Evolutionary conservation across 2,329 filamentous ascomycete genomes (phyloP).

Genomic region (Knufia petricola): DNA sequence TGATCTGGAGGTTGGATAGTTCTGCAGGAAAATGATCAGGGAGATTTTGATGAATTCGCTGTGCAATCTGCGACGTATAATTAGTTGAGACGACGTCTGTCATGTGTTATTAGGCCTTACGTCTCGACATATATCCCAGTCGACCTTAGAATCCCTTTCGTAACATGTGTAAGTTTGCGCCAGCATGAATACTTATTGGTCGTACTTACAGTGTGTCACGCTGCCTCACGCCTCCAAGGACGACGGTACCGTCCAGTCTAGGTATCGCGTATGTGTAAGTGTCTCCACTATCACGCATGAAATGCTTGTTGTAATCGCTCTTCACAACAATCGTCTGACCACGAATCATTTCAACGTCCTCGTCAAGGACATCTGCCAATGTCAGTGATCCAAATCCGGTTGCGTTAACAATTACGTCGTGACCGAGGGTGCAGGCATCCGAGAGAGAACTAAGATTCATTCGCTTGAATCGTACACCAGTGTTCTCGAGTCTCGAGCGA

Average conservation of each 20-base stretch:
- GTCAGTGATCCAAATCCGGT: slow-evolving; percentile 17
- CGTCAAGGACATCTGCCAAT: slow-evolving; percentile 18
- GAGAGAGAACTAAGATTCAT: slow-evolving; percentile 16
- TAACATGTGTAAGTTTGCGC: too few species aligned
- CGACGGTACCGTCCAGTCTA: slow-evolving; percentile 21
- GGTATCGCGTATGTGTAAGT: slow-evolving; percentile 24
- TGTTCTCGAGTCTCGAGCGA: slow-evolving; percentile 1
- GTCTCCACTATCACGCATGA: slow-evolving; percentile 21
- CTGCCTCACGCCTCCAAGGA: slow-evolving; percentile 22
- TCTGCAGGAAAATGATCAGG: slow-evolving; percentile 20
- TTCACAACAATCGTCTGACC: slow-evolving; percentile 24
- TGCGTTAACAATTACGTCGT: slow-evolving; percentile 25
- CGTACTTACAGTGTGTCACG: slow-evolving; percentile 12
- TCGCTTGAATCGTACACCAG: slow-evolving; percentile 23
- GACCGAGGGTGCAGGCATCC: slow-evolving; percentile 17
- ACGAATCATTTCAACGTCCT: slow-evolving; percentile 18
- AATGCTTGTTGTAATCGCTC: slow-evolving; percentile 18
- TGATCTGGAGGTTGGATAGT: slow-evolving; percentile 16
- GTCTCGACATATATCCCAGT: slow-evolving; percentile 3
- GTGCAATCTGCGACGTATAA: slow-evolving; percentile 16
- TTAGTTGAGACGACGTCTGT: neutral
- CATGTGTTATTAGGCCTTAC: slow-evolving; percentile 9
- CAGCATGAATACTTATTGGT: too few species aligned
- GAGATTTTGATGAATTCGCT: slow-evolving; percentile 19
- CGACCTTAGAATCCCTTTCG: too few species aligned